Conservation (phyloP, 129 eudicot genomes). For the Ambrosia trifida region DNA sequence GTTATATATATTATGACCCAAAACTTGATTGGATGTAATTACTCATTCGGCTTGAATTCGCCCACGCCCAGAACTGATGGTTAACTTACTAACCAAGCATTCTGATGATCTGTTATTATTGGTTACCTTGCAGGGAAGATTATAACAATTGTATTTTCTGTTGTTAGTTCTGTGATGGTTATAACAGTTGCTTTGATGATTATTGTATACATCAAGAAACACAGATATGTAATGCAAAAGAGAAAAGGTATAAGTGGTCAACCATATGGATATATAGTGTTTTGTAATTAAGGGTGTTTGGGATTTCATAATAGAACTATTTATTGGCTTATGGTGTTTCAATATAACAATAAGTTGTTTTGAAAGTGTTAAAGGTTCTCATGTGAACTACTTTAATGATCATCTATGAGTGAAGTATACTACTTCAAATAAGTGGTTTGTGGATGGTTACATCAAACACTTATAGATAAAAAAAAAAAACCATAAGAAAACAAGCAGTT, state of each 20-base stretch:
- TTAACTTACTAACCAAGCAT: no score
- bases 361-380: neutral
- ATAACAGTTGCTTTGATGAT: slow-evolving; percentile 45
- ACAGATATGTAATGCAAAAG: slow-evolving; percentile 49
- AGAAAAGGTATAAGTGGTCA: slow-evolving; percentile 83
- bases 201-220: slow-evolving; percentile 47
- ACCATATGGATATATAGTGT: neutral
- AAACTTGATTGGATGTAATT: no score
- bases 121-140: slow-evolving; percentile 48
- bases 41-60: no score
- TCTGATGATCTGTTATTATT: neutral
- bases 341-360: neutral
- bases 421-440: neutral
- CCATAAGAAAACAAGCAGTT: neutral
- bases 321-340: neutral
- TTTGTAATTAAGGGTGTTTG: neutral
- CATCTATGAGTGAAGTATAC: neutral
- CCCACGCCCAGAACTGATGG: no score
- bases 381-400: neutral
- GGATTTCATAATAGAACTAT: neutral
- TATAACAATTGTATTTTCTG: slow-evolving; percentile 45
- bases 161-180: slow-evolving; percentile 59
- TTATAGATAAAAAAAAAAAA: no score
- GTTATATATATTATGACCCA: no score
- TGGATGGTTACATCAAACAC: neutral